Evolutionary conservation across 192 early-diverging fungal genomes (phyloP), one percentile per base, ranked within the genome.

Genomic region (Martensiomyces pterosporus): DNA sequence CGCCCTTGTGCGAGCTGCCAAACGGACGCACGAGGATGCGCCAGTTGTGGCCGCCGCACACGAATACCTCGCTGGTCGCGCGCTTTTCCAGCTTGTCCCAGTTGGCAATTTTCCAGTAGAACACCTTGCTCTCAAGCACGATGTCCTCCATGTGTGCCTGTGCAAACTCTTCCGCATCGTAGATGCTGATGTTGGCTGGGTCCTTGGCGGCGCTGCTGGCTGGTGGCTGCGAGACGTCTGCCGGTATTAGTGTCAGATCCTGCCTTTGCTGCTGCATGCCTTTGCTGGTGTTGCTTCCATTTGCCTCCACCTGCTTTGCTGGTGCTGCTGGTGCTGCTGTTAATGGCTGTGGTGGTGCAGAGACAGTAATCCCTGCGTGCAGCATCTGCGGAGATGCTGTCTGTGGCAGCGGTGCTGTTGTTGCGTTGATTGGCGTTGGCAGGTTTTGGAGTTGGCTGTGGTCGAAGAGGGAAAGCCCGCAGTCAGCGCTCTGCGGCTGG

Each of bases 21-120:
- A 75, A 81, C 24, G 94, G 92, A 60, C 94, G 95, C 27, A 98
- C 60, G 4, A 98, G 72, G 5, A 98, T 77, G 49, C 87, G 79
- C 95, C 95, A 77, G 16, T 52, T 50, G 33, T 71, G 67, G 22
- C 75, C 75, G 32, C 67, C 75, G 32, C 63, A 58, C 41, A 56
- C 40, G 43, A 77, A 77, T 27, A 67, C 52, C n/a, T 68, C 64
- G 55, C 70, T 59, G 46, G 58, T 67, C 2, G 63, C 64, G 1
- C 75, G 51, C 18, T 59, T 49, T 47, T 64, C 59, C 8, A 77
- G 67, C 60, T 67, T 61, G 49, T 63, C 57, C 63, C 61, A 77
- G 55, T 59, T 67, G 41, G 38, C 50, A 34, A 77, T 71, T 29
- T 61, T 57, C 75, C 75, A 77, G 41, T 59, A 68, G 46, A 57